Conservation (phyloP, 495 filamentous ascomycete species). For the Xylaria nigripes region DNA sequence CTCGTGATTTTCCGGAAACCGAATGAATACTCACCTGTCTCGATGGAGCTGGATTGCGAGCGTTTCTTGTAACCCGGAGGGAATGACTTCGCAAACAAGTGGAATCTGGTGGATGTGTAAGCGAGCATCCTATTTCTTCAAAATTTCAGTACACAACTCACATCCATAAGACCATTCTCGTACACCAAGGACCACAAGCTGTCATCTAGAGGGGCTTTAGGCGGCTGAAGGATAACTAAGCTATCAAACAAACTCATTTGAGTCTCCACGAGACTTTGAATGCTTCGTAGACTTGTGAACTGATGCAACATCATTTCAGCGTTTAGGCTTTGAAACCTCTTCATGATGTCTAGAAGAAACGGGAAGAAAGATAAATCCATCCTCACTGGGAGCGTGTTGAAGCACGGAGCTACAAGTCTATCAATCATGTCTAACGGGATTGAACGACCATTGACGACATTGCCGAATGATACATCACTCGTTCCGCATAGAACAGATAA, state of each 20-base stretch:
- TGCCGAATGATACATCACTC: slow-evolving; percentile 72
- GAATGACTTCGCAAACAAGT: slow-evolving; percentile 60
- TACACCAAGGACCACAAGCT: slow-evolving; percentile 56
- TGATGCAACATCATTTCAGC: slow-evolving; percentile 53
- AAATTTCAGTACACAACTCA: slow-evolving; percentile 25
- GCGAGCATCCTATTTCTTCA: background rate
- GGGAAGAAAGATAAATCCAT: slow-evolving; percentile 38
- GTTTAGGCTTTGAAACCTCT: slow-evolving; percentile 49
- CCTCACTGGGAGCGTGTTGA: slow-evolving; percentile 80
- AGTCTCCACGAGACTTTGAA: slow-evolving; percentile 39
- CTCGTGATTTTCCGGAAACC: background rate
- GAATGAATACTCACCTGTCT: slow-evolving; percentile 25
- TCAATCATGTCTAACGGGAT: slow-evolving; percentile 56
- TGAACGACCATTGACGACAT: slow-evolving; percentile 65
- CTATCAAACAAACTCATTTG: slow-evolving; percentile 59
- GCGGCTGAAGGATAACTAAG: slow-evolving; percentile 62
- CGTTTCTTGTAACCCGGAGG: slow-evolving; percentile 33
- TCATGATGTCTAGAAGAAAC: slow-evolving; percentile 45
- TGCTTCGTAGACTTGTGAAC: slow-evolving; percentile 57
- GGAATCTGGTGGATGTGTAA: slow-evolving; percentile 39
- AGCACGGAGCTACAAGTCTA: slow-evolving; percentile 71
- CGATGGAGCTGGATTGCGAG: slow-evolving; percentile 40
- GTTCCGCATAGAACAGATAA: slow-evolving; percentile 44
- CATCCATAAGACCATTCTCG: slow-evolving; percentile 70
- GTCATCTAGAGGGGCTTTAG: slow-evolving; percentile 40